Percentiles rank a stretch among this genome's conserved stretches.
Conservation (phyloP, 805 yeast genomes). For the Ogataea pignaliae region DNA sequence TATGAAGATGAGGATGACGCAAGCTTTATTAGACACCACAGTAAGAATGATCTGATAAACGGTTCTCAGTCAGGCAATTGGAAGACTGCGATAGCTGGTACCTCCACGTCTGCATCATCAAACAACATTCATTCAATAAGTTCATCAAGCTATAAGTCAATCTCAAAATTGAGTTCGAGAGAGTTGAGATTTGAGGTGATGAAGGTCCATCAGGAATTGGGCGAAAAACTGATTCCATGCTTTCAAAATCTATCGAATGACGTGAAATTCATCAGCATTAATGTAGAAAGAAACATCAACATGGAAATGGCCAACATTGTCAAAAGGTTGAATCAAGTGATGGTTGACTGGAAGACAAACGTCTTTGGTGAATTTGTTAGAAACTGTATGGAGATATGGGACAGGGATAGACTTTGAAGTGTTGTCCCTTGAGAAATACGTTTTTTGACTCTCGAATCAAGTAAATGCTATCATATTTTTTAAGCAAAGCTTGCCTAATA, state of each 20-base stretch:
- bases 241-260: conserved; percentile 40
- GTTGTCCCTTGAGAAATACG: not conserved
- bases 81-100: conserved; percentile 20
- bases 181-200: conserved; percentile 21
- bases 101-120: conserved; percentile 14
- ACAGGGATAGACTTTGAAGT: not conserved
- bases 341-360: conserved; percentile 21
- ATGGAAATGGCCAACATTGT: conserved; percentile 14
- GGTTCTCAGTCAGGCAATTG: conserved; percentile 12
- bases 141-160: conserved; percentile 11
- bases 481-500: too few relatives aligned
- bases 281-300: conserved; percentile 37
- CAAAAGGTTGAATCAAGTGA: conserved; percentile 10
- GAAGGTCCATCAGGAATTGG: conserved; percentile 19
- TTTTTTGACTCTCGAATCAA: not conserved
- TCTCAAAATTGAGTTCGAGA: conserved; percentile 14
- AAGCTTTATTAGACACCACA: conserved; percentile 4
- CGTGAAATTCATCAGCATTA: conserved; percentile 38
- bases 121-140: conserved; percentile 5
- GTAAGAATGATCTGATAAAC: conserved; percentile 4
- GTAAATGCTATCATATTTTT: not conserved
- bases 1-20: conserved; percentile 8
- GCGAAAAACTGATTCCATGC: conserved; percentile 44
- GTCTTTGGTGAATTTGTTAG: conserved; percentile 22
- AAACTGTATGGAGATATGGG: conserved; percentile 26